Percentiles rank a stretch among this genome's conserved stretches.
phyloP scores from a whole-genome alignment of 2,329 filamentous ascomycete species.

The Curvularia sp. region DNA sequence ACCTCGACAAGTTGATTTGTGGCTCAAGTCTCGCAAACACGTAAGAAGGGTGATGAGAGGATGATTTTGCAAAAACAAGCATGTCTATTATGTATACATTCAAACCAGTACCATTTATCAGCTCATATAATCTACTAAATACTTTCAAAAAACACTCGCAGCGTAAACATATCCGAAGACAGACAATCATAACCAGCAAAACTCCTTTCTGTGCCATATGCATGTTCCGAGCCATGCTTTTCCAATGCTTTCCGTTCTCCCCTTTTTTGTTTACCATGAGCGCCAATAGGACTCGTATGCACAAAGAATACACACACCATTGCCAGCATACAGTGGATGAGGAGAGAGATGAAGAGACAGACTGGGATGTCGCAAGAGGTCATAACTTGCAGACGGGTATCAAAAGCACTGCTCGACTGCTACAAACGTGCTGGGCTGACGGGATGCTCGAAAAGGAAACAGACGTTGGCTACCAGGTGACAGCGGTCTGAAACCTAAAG shows the following conservation, averaged over 20 bases:
- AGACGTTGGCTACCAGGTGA: conserved; percentile 13
- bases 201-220: conserved; percentile 4
- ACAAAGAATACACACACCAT: neutral
- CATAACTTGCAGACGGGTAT: conserved; percentile 31
- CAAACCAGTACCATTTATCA: neutral
- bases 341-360: conserved; percentile 11
- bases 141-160: conserved; percentile 3
- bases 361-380: conserved; percentile 22
- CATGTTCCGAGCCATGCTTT: conserved; percentile 16
- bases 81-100: conserved; percentile 7
- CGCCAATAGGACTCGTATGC: conserved; percentile 6
- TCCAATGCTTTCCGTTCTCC: conserved; percentile 7
- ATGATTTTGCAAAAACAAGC: neutral
- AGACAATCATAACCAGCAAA: conserved; percentile 10
- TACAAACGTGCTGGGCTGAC: conserved; percentile 1
- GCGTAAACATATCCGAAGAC: conserved; percentile 11
- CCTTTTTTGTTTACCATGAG: conserved; percentile 6
- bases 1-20: too few species aligned
- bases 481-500: conserved; percentile 37
- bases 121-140: conserved; percentile 7
- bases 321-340: conserved; percentile 12
- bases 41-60: neutral
- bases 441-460: conserved; percentile 14
- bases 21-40: neutral
- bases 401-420: conserved; percentile 16